Conservation (phyloP, 371 early-diverging fungal genomes). For the Gilbertella persicaria region DNA sequence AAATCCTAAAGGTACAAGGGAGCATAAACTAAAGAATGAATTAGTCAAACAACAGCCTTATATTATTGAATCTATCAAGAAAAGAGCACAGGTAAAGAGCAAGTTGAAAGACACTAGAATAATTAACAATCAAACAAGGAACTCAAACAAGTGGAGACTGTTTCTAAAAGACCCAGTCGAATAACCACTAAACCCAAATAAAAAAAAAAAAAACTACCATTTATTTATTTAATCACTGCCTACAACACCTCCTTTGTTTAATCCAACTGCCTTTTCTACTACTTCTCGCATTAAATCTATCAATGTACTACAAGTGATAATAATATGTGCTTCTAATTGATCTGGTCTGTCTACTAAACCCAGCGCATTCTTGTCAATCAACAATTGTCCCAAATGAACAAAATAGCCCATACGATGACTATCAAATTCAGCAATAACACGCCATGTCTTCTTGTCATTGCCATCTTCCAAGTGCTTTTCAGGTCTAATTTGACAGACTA, state of each 20-base stretch:
- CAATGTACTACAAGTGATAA: conserved; percentile 48
- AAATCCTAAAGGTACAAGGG: conserved; percentile 14
- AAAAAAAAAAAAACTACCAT: neutral
- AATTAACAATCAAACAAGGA: too few relatives aligned
- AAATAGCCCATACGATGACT: conserved; percentile 53
- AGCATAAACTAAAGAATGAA: neutral
- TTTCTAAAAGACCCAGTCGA: too few relatives aligned
- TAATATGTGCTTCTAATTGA: conserved; percentile 36
- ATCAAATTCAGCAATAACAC: conserved; percentile 46
- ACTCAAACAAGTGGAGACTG: too few relatives aligned
- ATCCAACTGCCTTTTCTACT: conserved; percentile 49
- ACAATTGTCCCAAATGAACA: conserved; percentile 37
- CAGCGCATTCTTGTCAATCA: conserved; percentile 35
- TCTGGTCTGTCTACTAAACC: conserved; percentile 27
- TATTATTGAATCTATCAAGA: neutral
- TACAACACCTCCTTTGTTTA: conserved; percentile 49
- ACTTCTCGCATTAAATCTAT: conserved; percentile 54
- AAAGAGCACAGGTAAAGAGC: neutral
- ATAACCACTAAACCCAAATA: too few relatives aligned
- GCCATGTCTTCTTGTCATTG: conserved; percentile 20
- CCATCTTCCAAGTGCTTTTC: conserved; percentile 8
- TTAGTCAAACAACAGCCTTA: neutral
- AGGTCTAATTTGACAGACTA: conserved; percentile 33
- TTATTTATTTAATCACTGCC: conserved; percentile 37
- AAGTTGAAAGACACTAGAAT: too few relatives aligned